Base-by-base conservation (phyloP, 2,329 filamentous ascomycete genomes). In the Pyrenochaeta sp. region DNA sequence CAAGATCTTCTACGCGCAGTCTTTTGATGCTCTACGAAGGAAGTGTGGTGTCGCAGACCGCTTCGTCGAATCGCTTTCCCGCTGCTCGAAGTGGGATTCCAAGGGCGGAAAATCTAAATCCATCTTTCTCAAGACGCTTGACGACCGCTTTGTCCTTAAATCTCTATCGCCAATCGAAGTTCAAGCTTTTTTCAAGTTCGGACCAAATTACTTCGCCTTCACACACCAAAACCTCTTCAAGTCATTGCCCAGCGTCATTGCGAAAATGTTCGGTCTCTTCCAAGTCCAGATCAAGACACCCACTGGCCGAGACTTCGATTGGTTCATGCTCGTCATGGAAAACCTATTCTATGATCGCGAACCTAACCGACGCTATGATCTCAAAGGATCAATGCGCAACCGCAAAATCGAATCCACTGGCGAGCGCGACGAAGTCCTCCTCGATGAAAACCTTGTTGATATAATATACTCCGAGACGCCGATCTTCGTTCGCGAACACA, bases 381-480 rank as follows among this genome's bases (percentile, higher is more conserved):
- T 99, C 60, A 99, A 99, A 76, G 95, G 95, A 1, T 97, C 92
- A 8, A 99, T 99, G 95, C 90, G 95, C 46, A 99, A 99, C 79
- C 92, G 95, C 71, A 97, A 97, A 76, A 97, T 98, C 45, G 90
- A 98, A 73, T 92, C 90, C 28, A 99, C 95, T 0, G 96, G 95
- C 51, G 92, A 98, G 78, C 91, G 94, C 64, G 95, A 98, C 67
- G 95, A 99, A 78, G 95, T 99, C 2, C 86, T 99, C 2, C 85
- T 99, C 1, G 95, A 99, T 72, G 96, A 99, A 74, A 99, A 99
- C 78, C 95, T 99, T 85, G 95, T 99, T 9, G 96, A 99, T 76
- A 98, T 96, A 75, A 98, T 99, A 63, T 99, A 97, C 62, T 70
- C 65, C 71, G 95, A 99, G 75, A 96, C 92, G 1, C 96, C 95